Evolutionary conservation across 768 basidiomycete species (phyloP).

Genomic region (Calocera viscosa): DNA sequence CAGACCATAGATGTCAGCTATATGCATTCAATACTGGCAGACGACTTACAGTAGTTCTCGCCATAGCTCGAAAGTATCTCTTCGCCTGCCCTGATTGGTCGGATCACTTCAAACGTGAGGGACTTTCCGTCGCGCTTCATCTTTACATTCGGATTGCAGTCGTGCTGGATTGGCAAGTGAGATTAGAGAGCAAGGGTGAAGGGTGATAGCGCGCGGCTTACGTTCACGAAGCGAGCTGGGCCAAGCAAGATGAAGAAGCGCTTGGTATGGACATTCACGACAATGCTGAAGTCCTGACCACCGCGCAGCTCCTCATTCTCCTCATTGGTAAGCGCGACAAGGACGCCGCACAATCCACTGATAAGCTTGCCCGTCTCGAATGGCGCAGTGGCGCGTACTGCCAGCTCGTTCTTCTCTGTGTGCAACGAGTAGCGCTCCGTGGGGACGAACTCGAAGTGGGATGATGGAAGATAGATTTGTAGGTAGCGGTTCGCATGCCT

Average conservation of each 20-base stretch:
- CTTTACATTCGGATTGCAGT: conserved; percentile 81
- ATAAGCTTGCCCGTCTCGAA: conserved; percentile 59
- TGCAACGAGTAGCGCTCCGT: conserved; percentile 77
- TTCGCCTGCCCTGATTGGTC: conserved; percentile 65
- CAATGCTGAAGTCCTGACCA: conserved; percentile 79
- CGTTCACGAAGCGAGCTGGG: conserved; percentile 85
- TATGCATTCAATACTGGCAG: conserved; percentile 9
- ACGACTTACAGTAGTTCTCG: conserved; percentile 71
- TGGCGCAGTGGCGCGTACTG: conserved; percentile 68
- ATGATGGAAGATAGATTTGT: conserved; percentile 71
- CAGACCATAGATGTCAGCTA: too few species aligned
- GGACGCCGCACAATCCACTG: conserved; percentile 55
- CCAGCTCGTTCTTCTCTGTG: conserved; percentile 80
- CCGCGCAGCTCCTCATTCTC: conserved; percentile 79
- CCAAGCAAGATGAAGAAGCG: conserved; percentile 85
- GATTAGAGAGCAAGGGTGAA: conserved; percentile 11
- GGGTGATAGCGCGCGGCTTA: conserved; percentile 33
- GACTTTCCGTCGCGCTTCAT: conserved; percentile 79
- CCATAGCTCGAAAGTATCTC: conserved; percentile 86
- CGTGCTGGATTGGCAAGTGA: conserved; percentile 41
- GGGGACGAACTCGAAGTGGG: conserved; percentile 77
- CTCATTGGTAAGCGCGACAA: conserved; percentile 75
- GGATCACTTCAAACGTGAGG: conserved; percentile 76
- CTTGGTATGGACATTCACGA: conserved; percentile 83
- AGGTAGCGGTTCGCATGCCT: conserved; percentile 84